Base-by-base conservation (phyloP, 2,329 filamentous ascomycete species). In the Neurospora crassa region DNA sequence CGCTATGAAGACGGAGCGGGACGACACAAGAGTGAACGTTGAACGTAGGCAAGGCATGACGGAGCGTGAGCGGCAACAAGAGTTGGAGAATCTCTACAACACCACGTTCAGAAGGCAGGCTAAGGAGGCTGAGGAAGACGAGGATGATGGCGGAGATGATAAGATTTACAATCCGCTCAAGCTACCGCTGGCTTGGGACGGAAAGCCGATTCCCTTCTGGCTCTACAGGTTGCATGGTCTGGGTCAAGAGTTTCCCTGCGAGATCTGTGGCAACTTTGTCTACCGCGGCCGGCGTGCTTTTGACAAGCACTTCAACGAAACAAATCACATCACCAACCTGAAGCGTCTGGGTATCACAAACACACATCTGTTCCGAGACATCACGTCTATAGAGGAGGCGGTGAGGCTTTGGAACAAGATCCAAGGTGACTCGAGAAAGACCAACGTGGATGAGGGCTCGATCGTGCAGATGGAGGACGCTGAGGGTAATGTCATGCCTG, bases 151-250 rank as follows among this genome's bases (percentile, higher is more conserved):
- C 16, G 92, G 90, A 47, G 92, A 95, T 63, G 94, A 97, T 74
- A 94, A 90, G 79, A 92, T 98, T 72, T 97, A 98, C 85, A 99
- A 99, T 80, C 96, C 96, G 0, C 87, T 99, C 75, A 99, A 99
- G 79, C 86, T 99, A 1, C 96, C 96, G 0, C 86, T 99, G 8
- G 95, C 93, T 2, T 99, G 96, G 96, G 96, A 99, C 76, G 96
- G 96, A 76, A 99, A 99, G 79, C 96, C 96, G 0, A 99, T 99
- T 77, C 96, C 96, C 0, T 99, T 96, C 84, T 99, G 96, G 96
- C 87, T 99, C 18, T 99, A 98, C 85, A 96, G 97, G 76, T 86
- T 99, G 18, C 96, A 99, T 79, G 96, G 96, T 1, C 84, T 99
- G 37, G 96, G 96, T 10, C 94, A 97, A 14, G 96, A 99, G 77